Percentiles rank a stretch among this genome's conserved stretches.
These are phyloP conservation scores for Auriscalpium orientale DNA, from an alignment of 768 basidiomycete species.

Conservation along the genomic window DNA sequence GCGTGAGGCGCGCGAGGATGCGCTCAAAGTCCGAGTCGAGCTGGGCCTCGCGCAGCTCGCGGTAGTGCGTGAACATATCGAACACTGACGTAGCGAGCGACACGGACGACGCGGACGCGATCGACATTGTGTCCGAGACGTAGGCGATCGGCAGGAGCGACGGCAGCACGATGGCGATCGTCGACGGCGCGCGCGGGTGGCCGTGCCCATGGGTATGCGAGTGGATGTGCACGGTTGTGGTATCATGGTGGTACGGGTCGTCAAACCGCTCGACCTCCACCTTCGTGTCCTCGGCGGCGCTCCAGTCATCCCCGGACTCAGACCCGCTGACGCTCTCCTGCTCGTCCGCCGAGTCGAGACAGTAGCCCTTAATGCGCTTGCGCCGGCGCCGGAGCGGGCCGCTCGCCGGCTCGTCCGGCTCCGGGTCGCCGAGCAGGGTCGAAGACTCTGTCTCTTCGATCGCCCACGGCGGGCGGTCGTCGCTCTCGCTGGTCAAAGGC, in stretches of 20 bases:
- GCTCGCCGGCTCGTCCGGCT: neutral
- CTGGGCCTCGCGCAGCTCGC: slow-evolving; percentile 41
- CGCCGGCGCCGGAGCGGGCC: slow-evolving; percentile 8
- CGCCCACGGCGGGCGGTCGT: slow-evolving; percentile 1
- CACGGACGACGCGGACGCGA: slow-evolving; percentile 19
- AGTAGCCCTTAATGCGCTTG: slow-evolving; percentile 7
- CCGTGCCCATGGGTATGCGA: too few species aligned
- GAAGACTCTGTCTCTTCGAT: neutral
- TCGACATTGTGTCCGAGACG: slow-evolving; percentile 26
- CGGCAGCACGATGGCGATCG: slow-evolving; percentile 8
- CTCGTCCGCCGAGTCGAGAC: slow-evolving; percentile 10
- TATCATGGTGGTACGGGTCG: too few species aligned
- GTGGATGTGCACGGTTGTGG: too few species aligned
- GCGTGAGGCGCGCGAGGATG: slow-evolving; percentile 38
- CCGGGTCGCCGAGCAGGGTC: neutral
- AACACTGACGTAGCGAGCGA: slow-evolving; percentile 31
- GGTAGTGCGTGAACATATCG: slow-evolving; percentile 48
- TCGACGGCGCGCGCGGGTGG: neutral
- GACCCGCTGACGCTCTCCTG: neutral
- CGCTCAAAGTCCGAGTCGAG: slow-evolving; percentile 44
- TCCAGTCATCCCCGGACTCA: neutral
- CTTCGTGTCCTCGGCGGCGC: too few species aligned
- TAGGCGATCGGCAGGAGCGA: slow-evolving; percentile 13
- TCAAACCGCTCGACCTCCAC: too few species aligned
- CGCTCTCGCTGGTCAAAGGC: too few species aligned